Evolutionary conservation across 768 basidiomycete genomes (phyloP), one percentile per base, ranked within the genome.

Genomic region (Pisolithus sp.): DNA sequence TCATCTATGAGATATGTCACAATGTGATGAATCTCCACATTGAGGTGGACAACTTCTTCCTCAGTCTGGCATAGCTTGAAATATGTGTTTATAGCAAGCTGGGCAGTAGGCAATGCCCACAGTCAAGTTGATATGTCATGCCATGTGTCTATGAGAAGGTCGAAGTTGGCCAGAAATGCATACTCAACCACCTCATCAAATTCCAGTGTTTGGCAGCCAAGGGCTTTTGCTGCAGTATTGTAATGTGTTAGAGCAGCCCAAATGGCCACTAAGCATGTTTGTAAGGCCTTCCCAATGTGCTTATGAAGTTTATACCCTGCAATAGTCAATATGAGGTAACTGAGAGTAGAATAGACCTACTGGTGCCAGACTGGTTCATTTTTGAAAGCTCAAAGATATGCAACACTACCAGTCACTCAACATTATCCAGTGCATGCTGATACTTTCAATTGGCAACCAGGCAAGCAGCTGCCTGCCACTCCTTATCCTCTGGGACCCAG

Each of bases 141-240:
- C 7, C 10, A 3, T 9, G 30, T 31, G 30, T 31, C 30, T 8
- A 6, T 31, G 15, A 64, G 50, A 12, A 59, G 42, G 10, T 56
- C 56, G 20, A 61, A 61, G 36, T 62, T 49, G 0, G 57, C 48
- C 17, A 31, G 40, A 6, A 15, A 61, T 2, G 30, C 10, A 9
- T 44, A 53, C 10, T 68, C 48, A 1, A 66, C 50, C 0, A 70
- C 60, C 15, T 55, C 49, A 8, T 65, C 56, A 60, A 60, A 65
- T 5, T 52, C 23, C 2, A 55, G 41, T 0, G 10, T 18, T 45
- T 4, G 39, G 40, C 36, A 7, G 21, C 12, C 18, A 42, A 42
- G 41, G 5, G 41, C 41, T 23, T 21, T 20, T 3, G 41, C 41
- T 20, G 41, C 41, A 7, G 21, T 10, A 21, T 42, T 42, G 13